Conservation (phyloP, 1,139 yeast genomes). For the Candida freyschussii region DNA sequence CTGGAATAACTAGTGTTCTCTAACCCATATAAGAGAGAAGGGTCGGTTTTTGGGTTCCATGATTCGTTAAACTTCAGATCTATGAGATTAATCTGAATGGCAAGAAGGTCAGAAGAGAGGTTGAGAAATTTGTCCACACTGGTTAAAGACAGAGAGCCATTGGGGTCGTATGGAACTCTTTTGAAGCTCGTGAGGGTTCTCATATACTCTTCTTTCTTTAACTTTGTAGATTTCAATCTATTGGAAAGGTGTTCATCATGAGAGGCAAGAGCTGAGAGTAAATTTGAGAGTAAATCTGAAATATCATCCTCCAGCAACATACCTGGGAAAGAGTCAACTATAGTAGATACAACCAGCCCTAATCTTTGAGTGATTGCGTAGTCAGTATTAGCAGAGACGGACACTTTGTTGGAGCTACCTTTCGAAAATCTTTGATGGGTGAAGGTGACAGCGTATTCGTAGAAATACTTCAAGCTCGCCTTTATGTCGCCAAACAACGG, state of each 20-base stretch:
- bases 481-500: slow-evolving; percentile 66
- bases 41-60: slow-evolving; percentile 76
- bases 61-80: slow-evolving; percentile 49
- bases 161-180: slow-evolving; percentile 17
- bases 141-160: slow-evolving; percentile 23
- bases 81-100: slow-evolving; percentile 51
- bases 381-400: slow-evolving; percentile 31
- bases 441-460: slow-evolving; percentile 38
- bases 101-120: slow-evolving; percentile 45
- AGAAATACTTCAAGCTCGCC: slow-evolving; percentile 43
- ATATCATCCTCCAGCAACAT: slow-evolving; percentile 49
- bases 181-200: slow-evolving; percentile 30
- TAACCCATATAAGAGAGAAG: slow-evolving; percentile 46
- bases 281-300: slow-evolving; percentile 37
- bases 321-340: slow-evolving; percentile 46
- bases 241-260: slow-evolving; percentile 44
- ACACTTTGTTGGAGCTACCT: slow-evolving; percentile 8
- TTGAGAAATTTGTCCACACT: slow-evolving; percentile 38
- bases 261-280: slow-evolving; percentile 40
- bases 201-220: slow-evolving; percentile 38
- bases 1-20: slow-evolving; percentile 37
- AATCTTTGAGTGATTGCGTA: slow-evolving; percentile 39
- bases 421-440: slow-evolving; percentile 25
- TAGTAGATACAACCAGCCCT: slow-evolving; percentile 40
- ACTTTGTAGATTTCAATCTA: slow-evolving; percentile 38